Base-by-base conservation (phyloP, 176 grass and related monocot genomes). In the Oryza coarctata region DNA sequence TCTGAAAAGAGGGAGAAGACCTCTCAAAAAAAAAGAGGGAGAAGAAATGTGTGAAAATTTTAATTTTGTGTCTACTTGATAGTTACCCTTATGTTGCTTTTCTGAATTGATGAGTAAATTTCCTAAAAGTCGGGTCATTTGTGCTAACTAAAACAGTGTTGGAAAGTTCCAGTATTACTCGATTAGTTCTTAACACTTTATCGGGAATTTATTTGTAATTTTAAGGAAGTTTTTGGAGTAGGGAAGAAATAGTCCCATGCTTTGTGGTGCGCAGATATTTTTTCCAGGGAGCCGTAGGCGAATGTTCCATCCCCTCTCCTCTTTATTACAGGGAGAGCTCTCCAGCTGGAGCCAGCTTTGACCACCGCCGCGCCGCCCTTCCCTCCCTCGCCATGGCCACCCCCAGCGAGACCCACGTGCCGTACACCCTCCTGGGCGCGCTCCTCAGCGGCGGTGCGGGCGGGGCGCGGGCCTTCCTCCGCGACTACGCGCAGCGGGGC, bases 391-490 rank as follows among this genome's bases (percentile, higher is more conserved):
- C 68, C 78, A 79, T 65, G 86, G 83, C 6, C 67, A 18, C 65
- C 62, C 63, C 85, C 32, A 84, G 73, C 70, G 80, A 80, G 47
- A 2, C 40, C 40, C 40, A 70, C 30, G 87, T 86, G 5, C 88
- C 93, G 14, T 99, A 90, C 91, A 99, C 93, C 6, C 93, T 99
- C 10, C 77, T 99, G 9, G 91, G 91, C 12, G 43, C 83, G 40
- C 93, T 99, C 35, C 85, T 99, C 70, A 88, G 74, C 65, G 74
- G 86, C 11, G 73, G 76, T 12, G 27, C 77, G 84, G 26, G 67
- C 86, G 40, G 50, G 25, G 67, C 80, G 31, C 80, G 87, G 63
- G 74, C 74, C 58, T 93, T 99, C 84, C 82, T 99, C 38, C 88
- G 78, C 15, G 88, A 91, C 63, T 99, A 99, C 87, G 70, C 84